Conservation (phyloP, 495 filamentous ascomycete genomes). For the Neurospora sp. region DNA sequence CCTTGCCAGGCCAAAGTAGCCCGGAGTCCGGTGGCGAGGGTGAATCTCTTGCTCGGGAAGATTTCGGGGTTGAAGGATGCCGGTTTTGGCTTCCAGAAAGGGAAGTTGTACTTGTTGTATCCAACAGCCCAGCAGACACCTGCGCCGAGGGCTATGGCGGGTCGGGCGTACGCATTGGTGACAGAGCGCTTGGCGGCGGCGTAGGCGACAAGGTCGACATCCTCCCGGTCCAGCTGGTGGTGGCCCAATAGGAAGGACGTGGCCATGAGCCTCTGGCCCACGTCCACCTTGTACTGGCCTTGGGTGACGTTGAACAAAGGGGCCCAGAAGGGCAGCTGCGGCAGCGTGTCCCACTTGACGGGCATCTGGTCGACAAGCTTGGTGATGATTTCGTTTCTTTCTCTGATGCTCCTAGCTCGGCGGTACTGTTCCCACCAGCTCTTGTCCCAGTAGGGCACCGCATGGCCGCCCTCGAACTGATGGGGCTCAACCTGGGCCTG, state of each 20-base stretch:
- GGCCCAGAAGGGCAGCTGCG: conserved; percentile 7
- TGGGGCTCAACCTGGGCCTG: background rate
- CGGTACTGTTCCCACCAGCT: background rate
- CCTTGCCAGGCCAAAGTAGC: conserved; percentile 8
- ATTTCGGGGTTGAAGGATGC: conserved; percentile 2
- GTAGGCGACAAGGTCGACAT: conserved; percentile 8
- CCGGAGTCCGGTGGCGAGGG: background rate
- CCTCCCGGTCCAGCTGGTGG: background rate
- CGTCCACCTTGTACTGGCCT: background rate
- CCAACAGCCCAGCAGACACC: conserved; percentile 6
- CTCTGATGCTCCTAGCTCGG: background rate
- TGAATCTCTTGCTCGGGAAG: conserved; percentile 3
- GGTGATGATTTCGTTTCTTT: background rate
- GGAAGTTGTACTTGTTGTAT: conserved; percentile 13
- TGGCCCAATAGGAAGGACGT: background rate
- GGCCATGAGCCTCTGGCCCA: background rate
- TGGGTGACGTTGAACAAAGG: conserved; percentile 2
- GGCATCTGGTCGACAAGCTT: background rate
- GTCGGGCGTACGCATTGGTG: conserved; percentile 2
- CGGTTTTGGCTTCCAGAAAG: conserved; percentile 13
- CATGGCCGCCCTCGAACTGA: background rate
- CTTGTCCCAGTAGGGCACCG: background rate
- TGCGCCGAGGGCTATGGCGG: background rate
- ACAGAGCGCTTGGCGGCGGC: background rate
- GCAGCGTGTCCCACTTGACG: conserved; percentile 7